Conservation (phyloP, 331 rosid genomes). For the Telfairia occidentalis region DNA sequence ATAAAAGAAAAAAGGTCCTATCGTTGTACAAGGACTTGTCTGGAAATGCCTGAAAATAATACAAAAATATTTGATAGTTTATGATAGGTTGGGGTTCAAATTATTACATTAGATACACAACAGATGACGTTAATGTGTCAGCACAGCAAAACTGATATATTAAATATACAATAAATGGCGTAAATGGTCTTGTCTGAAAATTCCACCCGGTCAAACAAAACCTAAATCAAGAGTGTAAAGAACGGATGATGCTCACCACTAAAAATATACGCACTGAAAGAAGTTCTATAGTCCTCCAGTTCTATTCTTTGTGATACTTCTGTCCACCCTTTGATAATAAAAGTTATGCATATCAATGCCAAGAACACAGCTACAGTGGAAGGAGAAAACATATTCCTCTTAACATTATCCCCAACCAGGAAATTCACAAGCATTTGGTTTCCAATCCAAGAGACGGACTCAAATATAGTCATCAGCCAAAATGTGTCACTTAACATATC, state of each 20-base stretch:
- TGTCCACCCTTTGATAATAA: constrained; percentile 49
- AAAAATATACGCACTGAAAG: constrained; percentile 48
- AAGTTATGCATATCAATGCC: constrained; percentile 48
- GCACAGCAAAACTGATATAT: neutral
- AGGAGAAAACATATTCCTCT: constrained; percentile 33
- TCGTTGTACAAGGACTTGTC: neutral
- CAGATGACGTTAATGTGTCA: neutral
- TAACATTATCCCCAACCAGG: constrained; percentile 42
- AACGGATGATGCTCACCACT: constrained; percentile 44
- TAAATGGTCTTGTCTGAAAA: neutral
- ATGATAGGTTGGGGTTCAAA: neutral
- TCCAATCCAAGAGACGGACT: constrained; percentile 66
- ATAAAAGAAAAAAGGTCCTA: neutral
- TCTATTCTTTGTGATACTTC: constrained; percentile 38
- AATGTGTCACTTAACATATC: constrained; percentile 71
- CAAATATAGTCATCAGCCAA: constrained; percentile 88
- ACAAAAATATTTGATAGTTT: neutral
- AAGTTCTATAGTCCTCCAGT: constrained; percentile 51
- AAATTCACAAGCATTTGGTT: constrained; percentile 83
- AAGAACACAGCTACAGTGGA: constrained; percentile 44
- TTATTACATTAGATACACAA: neutral
- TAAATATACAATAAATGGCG: neutral
- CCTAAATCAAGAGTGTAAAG: neutral
- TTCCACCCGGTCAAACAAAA: neutral
- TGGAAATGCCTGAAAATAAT: neutral